Conservation (phyloP, 176 grass and related monocot species). For the Cenchrus purpureus region DNA sequence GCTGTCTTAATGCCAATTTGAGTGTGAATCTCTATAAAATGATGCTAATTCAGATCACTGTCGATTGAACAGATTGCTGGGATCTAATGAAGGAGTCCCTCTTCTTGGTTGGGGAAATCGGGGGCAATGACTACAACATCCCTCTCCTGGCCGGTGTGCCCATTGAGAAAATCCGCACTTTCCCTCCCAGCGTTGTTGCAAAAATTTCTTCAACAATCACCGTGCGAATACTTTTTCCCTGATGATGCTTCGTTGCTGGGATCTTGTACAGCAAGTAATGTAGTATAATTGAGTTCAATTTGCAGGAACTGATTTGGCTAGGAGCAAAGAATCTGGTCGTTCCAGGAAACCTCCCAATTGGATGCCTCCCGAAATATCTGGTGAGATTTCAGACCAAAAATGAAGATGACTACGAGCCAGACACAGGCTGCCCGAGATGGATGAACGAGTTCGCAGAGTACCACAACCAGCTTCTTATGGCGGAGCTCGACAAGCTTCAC, state of each 20-base stretch:
- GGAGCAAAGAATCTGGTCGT: constrained; percentile 76
- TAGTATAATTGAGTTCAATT: not conserved
- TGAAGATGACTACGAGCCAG: constrained; percentile 64
- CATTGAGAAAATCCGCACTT: constrained; percentile 62
- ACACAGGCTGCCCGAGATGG: constrained; percentile 72
- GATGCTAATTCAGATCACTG: not conserved
- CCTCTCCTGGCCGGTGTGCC: constrained; percentile 40
- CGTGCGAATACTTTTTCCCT: constrained; percentile 30
- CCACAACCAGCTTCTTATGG: constrained; percentile 61
- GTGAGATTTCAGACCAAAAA: constrained; percentile 54
- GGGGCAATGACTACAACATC: constrained; percentile 89
- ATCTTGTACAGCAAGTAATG: not conserved
- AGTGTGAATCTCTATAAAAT: not conserved
- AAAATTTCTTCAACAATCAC: constrained; percentile 9
- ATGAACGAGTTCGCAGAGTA: constrained; percentile 74
- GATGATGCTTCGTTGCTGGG: not conserved
- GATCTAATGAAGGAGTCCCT: constrained; percentile 52
- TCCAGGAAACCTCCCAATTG: constrained; percentile 82
- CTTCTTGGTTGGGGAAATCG: constrained; percentile 85
- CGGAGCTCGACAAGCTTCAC: constrained; percentile 53
- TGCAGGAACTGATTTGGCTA: constrained; percentile 64
- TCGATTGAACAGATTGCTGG: constrained; percentile 35
- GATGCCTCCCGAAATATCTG: constrained; percentile 65
- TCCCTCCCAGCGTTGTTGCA: constrained; percentile 59
- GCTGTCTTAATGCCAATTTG: not conserved